Conservation (phyloP, 2,329 filamentous ascomycete species). For the Curvularia sp. region DNA sequence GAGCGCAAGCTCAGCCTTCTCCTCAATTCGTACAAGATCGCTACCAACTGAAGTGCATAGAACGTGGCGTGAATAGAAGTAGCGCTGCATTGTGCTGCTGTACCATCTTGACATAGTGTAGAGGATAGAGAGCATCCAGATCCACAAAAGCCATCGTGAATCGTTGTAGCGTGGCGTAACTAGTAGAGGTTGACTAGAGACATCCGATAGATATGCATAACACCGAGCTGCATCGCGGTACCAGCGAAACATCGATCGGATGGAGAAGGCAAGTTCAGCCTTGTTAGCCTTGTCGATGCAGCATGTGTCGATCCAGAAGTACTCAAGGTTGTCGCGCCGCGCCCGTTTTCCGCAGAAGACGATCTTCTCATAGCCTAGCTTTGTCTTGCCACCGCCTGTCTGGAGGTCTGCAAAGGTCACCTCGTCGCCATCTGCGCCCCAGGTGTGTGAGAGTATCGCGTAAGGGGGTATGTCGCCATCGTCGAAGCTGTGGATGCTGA, state of each 20-base stretch:
- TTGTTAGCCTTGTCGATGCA: background rate
- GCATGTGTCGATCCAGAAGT: conserved; percentile 8
- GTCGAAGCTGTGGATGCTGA: conserved; percentile 9
- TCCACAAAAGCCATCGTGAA: conserved; percentile 1
- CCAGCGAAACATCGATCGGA: background rate
- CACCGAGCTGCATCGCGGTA: background rate
- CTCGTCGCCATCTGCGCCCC: conserved; percentile 35
- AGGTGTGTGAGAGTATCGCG: conserved; percentile 42
- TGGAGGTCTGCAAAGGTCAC: conserved; percentile 33
- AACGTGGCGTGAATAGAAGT: background rate
- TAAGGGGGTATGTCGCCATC: conserved; percentile 8
- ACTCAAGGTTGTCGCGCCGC: background rate
- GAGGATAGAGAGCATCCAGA: background rate
- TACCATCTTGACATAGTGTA: background rate
- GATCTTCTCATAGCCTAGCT: conserved; percentile 8
- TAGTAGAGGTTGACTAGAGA: background rate
- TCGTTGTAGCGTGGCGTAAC: background rate
- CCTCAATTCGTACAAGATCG: conserved; percentile 7
- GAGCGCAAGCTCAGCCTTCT: background rate
- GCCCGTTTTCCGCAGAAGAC: background rate
- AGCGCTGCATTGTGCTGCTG: background rate
- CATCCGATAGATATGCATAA: background rate
- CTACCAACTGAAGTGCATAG: background rate
- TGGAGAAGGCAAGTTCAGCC: background rate
- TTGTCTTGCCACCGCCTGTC: conserved; percentile 13